Evolutionary conservation across 2,329 filamentous ascomycete species (phyloP).

Genomic region (Metarhizium brunneum): DNA sequence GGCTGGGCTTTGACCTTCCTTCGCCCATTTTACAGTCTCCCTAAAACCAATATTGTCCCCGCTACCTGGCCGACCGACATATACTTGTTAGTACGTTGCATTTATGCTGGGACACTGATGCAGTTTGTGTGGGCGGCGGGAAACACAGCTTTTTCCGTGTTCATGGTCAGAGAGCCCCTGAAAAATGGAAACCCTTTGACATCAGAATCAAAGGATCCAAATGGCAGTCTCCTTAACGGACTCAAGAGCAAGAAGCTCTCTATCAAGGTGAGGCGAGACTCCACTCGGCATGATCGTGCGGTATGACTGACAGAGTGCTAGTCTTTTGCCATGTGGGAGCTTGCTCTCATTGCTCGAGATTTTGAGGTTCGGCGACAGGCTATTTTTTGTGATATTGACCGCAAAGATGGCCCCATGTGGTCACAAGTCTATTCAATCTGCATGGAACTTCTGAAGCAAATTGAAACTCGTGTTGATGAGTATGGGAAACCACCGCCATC

Average conservation of each 20-base stretch:
- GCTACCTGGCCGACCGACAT: slow-evolving; percentile 47
- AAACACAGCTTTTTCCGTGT: slow-evolving; percentile 70
- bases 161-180: slow-evolving; percentile 69
- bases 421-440: slow-evolving; percentile 65
- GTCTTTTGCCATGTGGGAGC: slow-evolving; percentile 86
- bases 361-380: slow-evolving; percentile 68
- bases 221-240: slow-evolving; percentile 78
- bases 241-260: slow-evolving; percentile 74
- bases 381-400: slow-evolving; percentile 82
- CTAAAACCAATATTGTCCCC: slow-evolving; percentile 58
- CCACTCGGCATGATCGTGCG: neutral
- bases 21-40: slow-evolving; percentile 65
- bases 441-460: slow-evolving; percentile 56
- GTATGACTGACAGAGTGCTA: slow-evolving; percentile 23
- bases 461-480: slow-evolving; percentile 58
- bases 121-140: slow-evolving; percentile 66
- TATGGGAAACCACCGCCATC: slow-evolving; percentile 38
- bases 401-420: slow-evolving; percentile 72
- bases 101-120: slow-evolving; percentile 57
- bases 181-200: slow-evolving; percentile 82
- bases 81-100: slow-evolving; percentile 45
- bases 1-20: slow-evolving; percentile 60
- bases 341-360: slow-evolving; percentile 67
- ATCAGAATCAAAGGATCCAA: slow-evolving; percentile 78
- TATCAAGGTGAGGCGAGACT: slow-evolving; percentile 46